These are phyloP conservation scores for Euphorbia schlechtendalii DNA, from an alignment of 441 rosid genomes.

Conservation along the genomic window DNA sequence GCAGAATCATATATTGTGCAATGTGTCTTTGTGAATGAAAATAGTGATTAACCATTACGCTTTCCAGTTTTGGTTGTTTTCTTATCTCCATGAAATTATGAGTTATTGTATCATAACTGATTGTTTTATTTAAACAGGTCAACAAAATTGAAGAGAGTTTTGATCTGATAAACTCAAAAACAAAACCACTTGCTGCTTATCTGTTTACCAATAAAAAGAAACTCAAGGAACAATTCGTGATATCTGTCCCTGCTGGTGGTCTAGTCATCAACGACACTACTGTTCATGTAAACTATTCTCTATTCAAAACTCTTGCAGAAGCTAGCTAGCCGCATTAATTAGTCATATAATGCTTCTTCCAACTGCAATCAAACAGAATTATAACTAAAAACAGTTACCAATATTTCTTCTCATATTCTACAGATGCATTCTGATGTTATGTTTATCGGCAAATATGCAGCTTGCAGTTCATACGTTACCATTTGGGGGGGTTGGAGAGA, in stretches of 20 bases:
- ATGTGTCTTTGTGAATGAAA: background rate
- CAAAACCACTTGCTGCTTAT: constrained; percentile 92
- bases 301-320: constrained; percentile 9
- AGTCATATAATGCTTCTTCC: too few species aligned
- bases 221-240: constrained; percentile 53
- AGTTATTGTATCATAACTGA: background rate
- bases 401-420: too few species aligned
- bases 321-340: constrained; percentile 13
- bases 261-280: constrained; percentile 67
- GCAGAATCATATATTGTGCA: constrained; percentile 4
- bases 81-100: background rate
- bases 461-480: constrained; percentile 46
- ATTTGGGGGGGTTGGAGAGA: constrained; percentile 81
- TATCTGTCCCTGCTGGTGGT: constrained; percentile 72
- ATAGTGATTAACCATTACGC: background rate
- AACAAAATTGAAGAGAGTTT: constrained; percentile 30
- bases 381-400: too few species aligned
- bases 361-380: too few species aligned
- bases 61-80: background rate
- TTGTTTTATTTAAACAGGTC: constrained; percentile 19
- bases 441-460: too few species aligned
- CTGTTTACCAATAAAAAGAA: constrained; percentile 61
- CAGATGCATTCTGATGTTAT: too few species aligned
- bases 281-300: constrained; percentile 46
- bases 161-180: constrained; percentile 28